A percentile compares a stretch with the other conserved stretches of the same genome.
Evolutionary conservation across 306 rosid species (phyloP).

Genomic region (Prunus fruticosa): DNA sequence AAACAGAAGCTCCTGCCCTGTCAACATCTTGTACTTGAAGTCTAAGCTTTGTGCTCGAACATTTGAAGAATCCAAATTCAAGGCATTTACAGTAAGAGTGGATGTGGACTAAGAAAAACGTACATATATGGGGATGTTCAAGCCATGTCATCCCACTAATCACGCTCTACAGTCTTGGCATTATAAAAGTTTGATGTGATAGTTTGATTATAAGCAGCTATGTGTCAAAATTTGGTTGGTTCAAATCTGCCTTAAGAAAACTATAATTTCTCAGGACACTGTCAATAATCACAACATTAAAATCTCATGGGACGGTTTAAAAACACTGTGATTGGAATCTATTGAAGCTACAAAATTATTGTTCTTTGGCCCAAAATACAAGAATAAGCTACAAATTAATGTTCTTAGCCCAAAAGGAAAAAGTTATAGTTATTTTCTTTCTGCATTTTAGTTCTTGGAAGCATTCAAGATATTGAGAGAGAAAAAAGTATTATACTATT

Average conservation of each 20-base stretch:
- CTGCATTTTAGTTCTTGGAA: slow-evolving; percentile 42
- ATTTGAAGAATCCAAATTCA: slow-evolving; percentile 35
- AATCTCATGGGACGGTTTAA: no score
- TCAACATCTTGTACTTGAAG: slow-evolving; percentile 48
- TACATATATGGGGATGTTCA: slow-evolving; percentile 26
- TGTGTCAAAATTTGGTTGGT: background rate
- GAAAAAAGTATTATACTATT: background rate
- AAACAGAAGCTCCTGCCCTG: slow-evolving; percentile 43
- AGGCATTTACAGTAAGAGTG: slow-evolving; percentile 35
- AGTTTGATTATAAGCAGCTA: background rate
- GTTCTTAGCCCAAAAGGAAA: background rate
- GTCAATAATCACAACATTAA: no score
- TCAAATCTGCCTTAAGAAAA: background rate
- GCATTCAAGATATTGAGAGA: slow-evolving; percentile 18
- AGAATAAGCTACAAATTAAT: background rate
- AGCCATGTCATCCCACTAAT: slow-evolving; percentile 41
- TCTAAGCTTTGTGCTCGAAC: slow-evolving; percentile 4
- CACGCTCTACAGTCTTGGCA: slow-evolving; percentile 18
- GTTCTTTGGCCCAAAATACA: background rate
- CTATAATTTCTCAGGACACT: no score
- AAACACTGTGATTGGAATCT: background rate
- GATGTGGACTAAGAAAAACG: slow-evolving; percentile 29
- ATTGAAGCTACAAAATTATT: background rate
- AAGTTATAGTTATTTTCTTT: slow-evolving; percentile 12
- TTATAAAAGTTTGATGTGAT: slow-evolving; percentile 23